phyloP scores from a whole-genome alignment of 345 rosid species.

The Passiflora organensis region DNA sequence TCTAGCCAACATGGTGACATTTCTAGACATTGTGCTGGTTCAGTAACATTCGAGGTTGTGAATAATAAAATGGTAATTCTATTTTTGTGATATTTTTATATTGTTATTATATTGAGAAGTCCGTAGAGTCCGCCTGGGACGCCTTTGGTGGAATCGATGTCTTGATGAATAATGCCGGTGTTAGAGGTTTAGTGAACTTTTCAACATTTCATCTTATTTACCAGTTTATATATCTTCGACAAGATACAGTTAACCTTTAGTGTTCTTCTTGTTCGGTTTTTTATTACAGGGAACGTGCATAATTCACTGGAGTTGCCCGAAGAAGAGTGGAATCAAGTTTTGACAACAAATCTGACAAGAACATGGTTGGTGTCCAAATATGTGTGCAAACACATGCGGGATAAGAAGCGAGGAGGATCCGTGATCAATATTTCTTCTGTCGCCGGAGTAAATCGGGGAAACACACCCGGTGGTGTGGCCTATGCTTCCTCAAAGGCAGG shows the following conservation, averaged over 20 bases:
- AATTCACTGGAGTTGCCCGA: slow-evolving; percentile 41
- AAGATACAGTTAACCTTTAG: no score
- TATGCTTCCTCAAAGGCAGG: slow-evolving; percentile 61
- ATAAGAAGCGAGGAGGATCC: slow-evolving; percentile 56
- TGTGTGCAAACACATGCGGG: slow-evolving; percentile 56
- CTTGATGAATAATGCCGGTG: slow-evolving; percentile 72
- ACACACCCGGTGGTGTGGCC: slow-evolving; percentile 49
- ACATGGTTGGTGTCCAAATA: slow-evolving; percentile 74
- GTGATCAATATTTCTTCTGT: slow-evolving; percentile 67
- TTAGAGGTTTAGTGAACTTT: slow-evolving; percentile 41
- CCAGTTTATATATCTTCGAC: no score
- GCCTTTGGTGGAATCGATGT: slow-evolving; percentile 69
- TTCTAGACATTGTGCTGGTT: no score
- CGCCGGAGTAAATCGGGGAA: slow-evolving; percentile 52
- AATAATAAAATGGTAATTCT: no score
- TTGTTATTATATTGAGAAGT: slow-evolving; percentile 38
- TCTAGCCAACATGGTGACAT: no score
- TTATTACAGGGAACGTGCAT: slow-evolving; percentile 35
- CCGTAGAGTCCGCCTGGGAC: slow-evolving; percentile 56
- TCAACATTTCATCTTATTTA: not conserved
- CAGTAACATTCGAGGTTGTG: no score
- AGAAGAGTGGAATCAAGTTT: slow-evolving; percentile 58
- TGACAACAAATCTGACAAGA: slow-evolving; percentile 63
- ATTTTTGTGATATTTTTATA: no score
- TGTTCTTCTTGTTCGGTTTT: no score